Conservation (phyloP, 2,329 filamentous ascomycete species). For the Paecilomyces variotii region DNA sequence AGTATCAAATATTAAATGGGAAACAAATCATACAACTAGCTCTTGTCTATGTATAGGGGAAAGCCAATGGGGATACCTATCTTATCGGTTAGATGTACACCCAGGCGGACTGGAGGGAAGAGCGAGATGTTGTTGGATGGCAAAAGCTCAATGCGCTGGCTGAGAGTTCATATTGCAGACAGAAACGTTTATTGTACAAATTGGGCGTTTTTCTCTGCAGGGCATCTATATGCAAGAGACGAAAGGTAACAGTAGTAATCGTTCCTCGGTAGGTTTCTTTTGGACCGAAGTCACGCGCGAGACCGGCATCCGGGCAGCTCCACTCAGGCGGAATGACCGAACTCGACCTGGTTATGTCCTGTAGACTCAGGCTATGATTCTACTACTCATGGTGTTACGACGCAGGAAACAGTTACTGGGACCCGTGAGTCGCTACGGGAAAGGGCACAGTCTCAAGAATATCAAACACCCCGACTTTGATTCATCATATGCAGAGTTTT, state of each 20-base stretch:
- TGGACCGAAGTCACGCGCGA: neutral
- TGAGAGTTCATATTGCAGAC: too few relatives aligned
- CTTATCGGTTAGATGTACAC: too few relatives aligned
- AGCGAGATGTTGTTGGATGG: too few relatives aligned
- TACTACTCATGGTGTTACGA: neutral
- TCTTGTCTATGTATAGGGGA: too few relatives aligned
- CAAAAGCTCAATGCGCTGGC: too few relatives aligned
- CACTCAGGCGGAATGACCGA: neutral
- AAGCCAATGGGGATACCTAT: too few relatives aligned
- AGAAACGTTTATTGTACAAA: too few relatives aligned
- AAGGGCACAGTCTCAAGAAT: conserved; percentile 11
- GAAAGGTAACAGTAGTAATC: neutral
- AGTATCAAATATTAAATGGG: too few relatives aligned
- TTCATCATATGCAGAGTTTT: conserved; percentile 7
- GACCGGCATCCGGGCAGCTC: neutral
- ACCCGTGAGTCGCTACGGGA: neutral
- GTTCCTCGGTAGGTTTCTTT: neutral
- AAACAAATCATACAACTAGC: too few relatives aligned
- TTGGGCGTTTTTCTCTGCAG: neutral
- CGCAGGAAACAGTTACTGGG: neutral
- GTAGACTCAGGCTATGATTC: neutral
- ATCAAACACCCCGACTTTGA: conserved; percentile 16
- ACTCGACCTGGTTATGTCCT: neutral
- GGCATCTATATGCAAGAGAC: neutral
- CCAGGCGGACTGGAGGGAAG: too few relatives aligned